Evolutionary conservation across 345 rosid genomes (phyloP).

Genomic region (Citrus glauca): DNA sequence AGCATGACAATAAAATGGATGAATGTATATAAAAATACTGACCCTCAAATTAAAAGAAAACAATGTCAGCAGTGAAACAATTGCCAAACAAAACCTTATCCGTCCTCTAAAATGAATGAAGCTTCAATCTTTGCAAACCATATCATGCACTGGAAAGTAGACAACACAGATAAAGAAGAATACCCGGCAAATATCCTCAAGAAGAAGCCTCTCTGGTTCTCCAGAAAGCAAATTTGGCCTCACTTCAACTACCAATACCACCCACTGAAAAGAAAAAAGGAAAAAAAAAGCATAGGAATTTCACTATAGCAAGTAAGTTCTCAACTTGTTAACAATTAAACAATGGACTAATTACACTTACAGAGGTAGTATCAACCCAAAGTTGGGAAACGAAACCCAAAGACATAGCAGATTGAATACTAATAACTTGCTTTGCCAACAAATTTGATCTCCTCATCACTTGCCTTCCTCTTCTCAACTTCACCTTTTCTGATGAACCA

Average conservation of each 20-base stretch:
- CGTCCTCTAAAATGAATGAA: not conserved
- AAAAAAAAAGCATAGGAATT: not conserved
- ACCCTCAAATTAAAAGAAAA: not conserved
- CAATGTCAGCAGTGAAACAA: not conserved
- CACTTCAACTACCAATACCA: constrained; percentile 65
- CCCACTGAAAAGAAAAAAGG: constrained; percentile 48
- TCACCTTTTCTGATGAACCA: constrained; percentile 8
- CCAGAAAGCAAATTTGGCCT: constrained; percentile 82
- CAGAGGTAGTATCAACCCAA: constrained; percentile 72
- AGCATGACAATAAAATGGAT: not conserved
- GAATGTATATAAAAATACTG: not conserved
- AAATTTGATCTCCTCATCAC: constrained; percentile 55
- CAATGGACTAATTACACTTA: constrained; percentile 27
- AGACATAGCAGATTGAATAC: constrained; percentile 66
- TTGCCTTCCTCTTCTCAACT: constrained; percentile 38
- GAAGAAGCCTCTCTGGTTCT: constrained; percentile 72
- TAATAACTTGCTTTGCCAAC: constrained; percentile 83
- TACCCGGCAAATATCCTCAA: constrained; percentile 63
- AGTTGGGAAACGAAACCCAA: constrained; percentile 82
- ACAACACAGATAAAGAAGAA: not conserved
- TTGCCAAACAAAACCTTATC: not conserved
- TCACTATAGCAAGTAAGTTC: not conserved
- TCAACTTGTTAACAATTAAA: not conserved
- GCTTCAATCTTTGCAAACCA: not conserved
- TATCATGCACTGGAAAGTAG: not conserved